Base-by-base conservation (phyloP, 1,284 basidiomycete genomes). In the Termitomyces sp. region DNA sequence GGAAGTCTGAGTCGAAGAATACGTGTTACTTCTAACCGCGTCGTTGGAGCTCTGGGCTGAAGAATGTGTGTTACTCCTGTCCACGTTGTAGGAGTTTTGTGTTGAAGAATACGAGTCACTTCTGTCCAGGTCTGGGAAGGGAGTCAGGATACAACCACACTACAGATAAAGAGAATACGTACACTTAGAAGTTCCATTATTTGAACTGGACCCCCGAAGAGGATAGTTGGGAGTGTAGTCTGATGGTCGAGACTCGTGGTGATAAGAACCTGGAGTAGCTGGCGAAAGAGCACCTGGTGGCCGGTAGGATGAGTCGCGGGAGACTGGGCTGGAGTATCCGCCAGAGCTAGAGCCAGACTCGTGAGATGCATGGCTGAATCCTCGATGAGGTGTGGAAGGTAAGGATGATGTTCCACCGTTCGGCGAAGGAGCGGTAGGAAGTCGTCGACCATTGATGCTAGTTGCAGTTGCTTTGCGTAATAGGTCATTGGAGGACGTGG, bases 381-480 rank as follows among this genome's bases (percentile, higher is more conserved):
- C 52, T 26, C 57, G 57, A 44, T 58, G 60, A 38, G 63, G 57
- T 35, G 59, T 55, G 26, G 62, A 58, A 18, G 63, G 63, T 46
- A 62, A 53, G 28, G 52, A 28, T 8, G 42, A 44, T 16, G 48
- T 41, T n/a, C 49, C 54, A n/a, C 46, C 49, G 14, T 55, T 57
- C 46, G 59, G 55, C 14, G 47, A 56, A 24, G 67, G 66, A 9
- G 65, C 63, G 26, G 53, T 53, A 11, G 66, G 66, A 30, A 69
- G 58, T 35, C 64, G 60, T 41, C 66, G 65, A 33, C 65, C 62
- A 52, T 54, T 59, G 13, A 57, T 49, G 49, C 52, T 62, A 33
- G 48, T 53, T 21, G 63, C 49, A n/a, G 65, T 60, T 33, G 62
- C 64, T 52, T 62, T 63, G 53, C 61, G 63, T 47, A 66, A 57